Evolutionary conservation across 2,329 filamentous ascomycete genomes (phyloP), one percentile per base, ranked within the genome.

Genomic region (Dactylellina drechsleri): DNA sequence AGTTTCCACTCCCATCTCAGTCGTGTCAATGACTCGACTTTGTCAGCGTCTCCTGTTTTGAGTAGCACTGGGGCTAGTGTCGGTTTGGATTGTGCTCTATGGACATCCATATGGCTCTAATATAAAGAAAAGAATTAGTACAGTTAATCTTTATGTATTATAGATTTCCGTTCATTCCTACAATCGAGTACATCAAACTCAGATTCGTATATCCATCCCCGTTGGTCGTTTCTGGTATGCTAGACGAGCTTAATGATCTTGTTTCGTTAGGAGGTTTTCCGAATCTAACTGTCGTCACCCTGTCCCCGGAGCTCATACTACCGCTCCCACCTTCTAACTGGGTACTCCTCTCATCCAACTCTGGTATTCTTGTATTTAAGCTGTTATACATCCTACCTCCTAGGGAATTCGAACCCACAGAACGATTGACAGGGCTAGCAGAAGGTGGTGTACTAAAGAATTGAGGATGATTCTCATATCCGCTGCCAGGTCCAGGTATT

Each of bases 1-100:
- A 79, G 66, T 52, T 77, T 79, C 79, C 79, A 79, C 70, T 79
- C 79, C 64, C 78, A 77, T 41, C 78, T 77, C 18, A 79, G 76
- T 18, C 78, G 76, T 52, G 79, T 78, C 41, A 79, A 61, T 36
- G 79, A 79, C 52, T 79, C 79, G 8, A 79, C 75, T 28, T 79
- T 78, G 41, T 79, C 78, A 23, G 78, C 77, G 18, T 74, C 76
- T 52, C 77, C 79, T 23, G 78, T 77, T 50, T 79, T 79, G 28
- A 79, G 66, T n/a, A 78, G 66, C 47, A 79, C 77, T 8, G 77
- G 76, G 40, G 76, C 76, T 13, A 68, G 53, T 16, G 78, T 77
- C 16, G 61, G 59, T 49, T 71, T 75, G 16, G 77, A 77, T 40
- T 66, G 76, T 52, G 77, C 79, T 57, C 79, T 77, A 52, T 78